Percentiles rank a stretch among this genome's conserved stretches.
Evolutionary conservation across 257 asterid species (phyloP).

Genomic region (Verbena officinalis): DNA sequence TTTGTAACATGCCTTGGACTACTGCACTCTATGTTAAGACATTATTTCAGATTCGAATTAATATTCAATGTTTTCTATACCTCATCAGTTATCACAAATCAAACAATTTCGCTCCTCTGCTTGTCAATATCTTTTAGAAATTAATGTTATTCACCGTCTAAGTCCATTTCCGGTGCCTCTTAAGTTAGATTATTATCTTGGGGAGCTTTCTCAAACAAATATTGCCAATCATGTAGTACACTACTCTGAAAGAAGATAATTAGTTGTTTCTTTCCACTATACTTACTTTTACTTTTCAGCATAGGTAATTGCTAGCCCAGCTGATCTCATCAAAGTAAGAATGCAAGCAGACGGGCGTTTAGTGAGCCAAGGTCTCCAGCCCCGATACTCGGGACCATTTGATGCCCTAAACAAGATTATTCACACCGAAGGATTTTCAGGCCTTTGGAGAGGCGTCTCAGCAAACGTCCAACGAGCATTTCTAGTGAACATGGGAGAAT

Average conservation of each 20-base stretch:
- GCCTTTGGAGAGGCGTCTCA: conserved; percentile 84
- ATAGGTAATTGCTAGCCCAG: conserved; percentile 92
- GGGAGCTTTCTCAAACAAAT: too few species aligned
- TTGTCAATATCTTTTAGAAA: too few species aligned
- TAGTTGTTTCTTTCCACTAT: conserved; percentile 20
- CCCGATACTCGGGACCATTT: conserved; percentile 61
- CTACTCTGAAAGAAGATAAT: conserved; percentile 3
- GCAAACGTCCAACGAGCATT: conserved; percentile 86
- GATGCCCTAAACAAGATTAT: conserved; percentile 72
- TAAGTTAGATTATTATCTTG: background rate
- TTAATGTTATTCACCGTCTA: too few species aligned
- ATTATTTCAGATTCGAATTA: background rate
- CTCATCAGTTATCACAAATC: conserved; percentile 10
- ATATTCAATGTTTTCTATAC: conserved; percentile 4
- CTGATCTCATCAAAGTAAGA: conserved; percentile 89
- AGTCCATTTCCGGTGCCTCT: background rate
- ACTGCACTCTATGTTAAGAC: conserved; percentile 1
- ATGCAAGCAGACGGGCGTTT: conserved; percentile 79
- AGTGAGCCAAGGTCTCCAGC: conserved; percentile 52
- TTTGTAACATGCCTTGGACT: conserved; percentile 1
- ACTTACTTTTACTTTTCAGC: conserved; percentile 32
- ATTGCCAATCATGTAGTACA: background rate
- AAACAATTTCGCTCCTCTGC: background rate
- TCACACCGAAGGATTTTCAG: conserved; percentile 56
- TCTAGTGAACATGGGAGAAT: conserved; percentile 90